Evolutionary conservation across 192 early-diverging fungal species (phyloP).

Genomic region (Mortierella claussenii): DNA sequence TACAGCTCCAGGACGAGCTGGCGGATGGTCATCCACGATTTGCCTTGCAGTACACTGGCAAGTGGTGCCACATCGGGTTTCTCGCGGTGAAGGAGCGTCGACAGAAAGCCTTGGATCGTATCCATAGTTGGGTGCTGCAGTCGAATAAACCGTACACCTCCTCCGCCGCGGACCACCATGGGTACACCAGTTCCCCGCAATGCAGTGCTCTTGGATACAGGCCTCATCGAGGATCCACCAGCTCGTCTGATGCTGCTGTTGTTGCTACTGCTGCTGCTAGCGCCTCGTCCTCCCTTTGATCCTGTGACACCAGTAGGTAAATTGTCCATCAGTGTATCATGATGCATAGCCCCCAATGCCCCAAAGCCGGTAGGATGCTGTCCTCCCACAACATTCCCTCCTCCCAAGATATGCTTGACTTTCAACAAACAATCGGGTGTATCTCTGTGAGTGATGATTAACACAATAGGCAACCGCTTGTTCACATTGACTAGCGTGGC

Average conservation of each 20-base stretch:
- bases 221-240: background rate
- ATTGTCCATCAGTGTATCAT: slow-evolving; percentile 20
- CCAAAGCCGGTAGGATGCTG: slow-evolving; percentile 18
- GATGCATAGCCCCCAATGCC: slow-evolving; percentile 21
- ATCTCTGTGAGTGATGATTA: slow-evolving; percentile 43
- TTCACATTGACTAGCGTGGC: slow-evolving; percentile 48
- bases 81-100: slow-evolving; percentile 14
- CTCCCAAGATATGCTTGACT: slow-evolving; percentile 42
- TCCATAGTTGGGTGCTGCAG: slow-evolving; percentile 29
- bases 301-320: slow-evolving; percentile 9
- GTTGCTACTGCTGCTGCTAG: background rate
- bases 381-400: slow-evolving; percentile 16
- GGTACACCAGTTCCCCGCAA: slow-evolving; percentile 20
- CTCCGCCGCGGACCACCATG: slow-evolving; percentile 37
- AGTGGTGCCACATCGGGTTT: slow-evolving; percentile 17
- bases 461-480: slow-evolving; percentile 41
- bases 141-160: slow-evolving; percentile 43
- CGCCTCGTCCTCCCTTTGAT: background rate
- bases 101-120: slow-evolving; percentile 32
- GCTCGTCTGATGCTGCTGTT: background rate
- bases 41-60: slow-evolving; percentile 29
- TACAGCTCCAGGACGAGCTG: slow-evolving; percentile 43
- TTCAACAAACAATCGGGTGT: slow-evolving; percentile 42
- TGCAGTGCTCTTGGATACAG: slow-evolving; percentile 10
- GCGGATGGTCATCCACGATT: slow-evolving; percentile 47